Percentiles rank a stretch among this genome's conserved stretches.
phyloP scores from a whole-genome alignment of 1,284 basidiomycete species.

The Microbotryum silenes-acaulis region DNA sequence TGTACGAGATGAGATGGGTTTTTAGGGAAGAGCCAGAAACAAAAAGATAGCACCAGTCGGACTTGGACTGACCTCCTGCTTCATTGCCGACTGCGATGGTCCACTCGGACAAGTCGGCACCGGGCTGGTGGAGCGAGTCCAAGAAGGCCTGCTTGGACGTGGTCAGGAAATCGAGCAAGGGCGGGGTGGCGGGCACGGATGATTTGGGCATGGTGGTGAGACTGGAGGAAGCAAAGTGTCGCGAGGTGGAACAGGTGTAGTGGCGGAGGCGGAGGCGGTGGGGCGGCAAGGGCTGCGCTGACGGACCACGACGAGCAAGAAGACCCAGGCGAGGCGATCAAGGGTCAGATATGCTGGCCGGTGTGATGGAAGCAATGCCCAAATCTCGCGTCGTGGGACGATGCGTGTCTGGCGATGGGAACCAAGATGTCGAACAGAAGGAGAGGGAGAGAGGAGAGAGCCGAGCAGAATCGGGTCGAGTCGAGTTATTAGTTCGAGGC shows the following conservation, averaged over 20 bases:
- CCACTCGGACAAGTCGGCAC: constrained; percentile 50
- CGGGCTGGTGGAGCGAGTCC: constrained; percentile 5
- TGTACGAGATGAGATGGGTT: constrained; percentile 39
- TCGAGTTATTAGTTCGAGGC: too few species aligned
- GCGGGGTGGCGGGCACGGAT: not conserved
- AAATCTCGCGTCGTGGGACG: not conserved
- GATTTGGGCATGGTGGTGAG: not conserved
- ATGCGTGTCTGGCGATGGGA: not conserved
- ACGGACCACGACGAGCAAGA: not conserved
- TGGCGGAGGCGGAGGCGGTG: not conserved
- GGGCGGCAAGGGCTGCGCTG: not conserved
- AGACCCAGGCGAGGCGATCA: not conserved
- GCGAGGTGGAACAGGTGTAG: not conserved
- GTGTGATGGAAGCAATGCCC: not conserved
- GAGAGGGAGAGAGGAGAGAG: not conserved
- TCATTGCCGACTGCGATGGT: constrained; percentile 83
- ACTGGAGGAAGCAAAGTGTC: not conserved
- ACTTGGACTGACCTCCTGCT: constrained; percentile 64
- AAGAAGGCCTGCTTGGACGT: constrained; percentile 48
- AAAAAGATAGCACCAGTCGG: not conserved
- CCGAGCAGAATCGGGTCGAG: not conserved
- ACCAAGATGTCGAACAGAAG: not conserved
- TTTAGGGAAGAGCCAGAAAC: not conserved
- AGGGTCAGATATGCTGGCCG: not conserved
- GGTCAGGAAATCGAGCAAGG: constrained; percentile 38